Evolutionary conservation across 169 alveolate species (phyloP), one percentile per base, ranked within the genome.

Genomic region (Plasmodium yoelii): DNA sequence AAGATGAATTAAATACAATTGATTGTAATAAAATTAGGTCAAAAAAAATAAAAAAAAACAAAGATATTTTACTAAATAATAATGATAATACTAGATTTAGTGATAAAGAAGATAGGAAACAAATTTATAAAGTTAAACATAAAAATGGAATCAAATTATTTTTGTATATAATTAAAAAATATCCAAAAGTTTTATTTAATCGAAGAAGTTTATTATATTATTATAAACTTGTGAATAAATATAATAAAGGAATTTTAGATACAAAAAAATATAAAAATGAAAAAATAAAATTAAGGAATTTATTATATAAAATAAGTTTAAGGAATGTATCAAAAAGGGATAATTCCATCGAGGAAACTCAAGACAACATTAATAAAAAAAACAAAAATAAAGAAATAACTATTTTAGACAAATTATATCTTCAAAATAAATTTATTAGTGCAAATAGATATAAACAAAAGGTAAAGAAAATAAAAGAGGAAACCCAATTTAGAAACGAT

Each of bases 261-360:
- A 65, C 15, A 13, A 65, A 65, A 44, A 65, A 65, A 34, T 28
- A 65, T 28, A 65, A 65, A 34, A 13, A 39, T 28, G 55, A 34
- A 34, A 24, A 39, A 28, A 26, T 13, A 65, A 61, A 22, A 22
- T 13, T 13, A 61, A 24, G 12, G 19, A 61, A 13, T 9, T 61
- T 10, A 13, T 13, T 24, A 61, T 9, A 24, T 61, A 7, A 61
- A 61, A 19, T n/a, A 61, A 12, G 7, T 15, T 51, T 51, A 51
- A 34, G 4, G 42, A 34, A 34, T 0, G 5, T 7, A 2, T 6
- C 59, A 51, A 15, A 51, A 51, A 51, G 19, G 22, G 59, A 15
- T 6, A 1, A 0, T 51, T 3, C 59, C 22, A 51, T 0, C 7
- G 59, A 13, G 1, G n/a, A 51, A 51, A 51, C 59, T 3, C 13